Evolutionary conservation across 2,329 filamentous ascomycete genomes (phyloP), one percentile per base, ranked within the genome.

Genomic region (Sporothrix schenckii): DNA sequence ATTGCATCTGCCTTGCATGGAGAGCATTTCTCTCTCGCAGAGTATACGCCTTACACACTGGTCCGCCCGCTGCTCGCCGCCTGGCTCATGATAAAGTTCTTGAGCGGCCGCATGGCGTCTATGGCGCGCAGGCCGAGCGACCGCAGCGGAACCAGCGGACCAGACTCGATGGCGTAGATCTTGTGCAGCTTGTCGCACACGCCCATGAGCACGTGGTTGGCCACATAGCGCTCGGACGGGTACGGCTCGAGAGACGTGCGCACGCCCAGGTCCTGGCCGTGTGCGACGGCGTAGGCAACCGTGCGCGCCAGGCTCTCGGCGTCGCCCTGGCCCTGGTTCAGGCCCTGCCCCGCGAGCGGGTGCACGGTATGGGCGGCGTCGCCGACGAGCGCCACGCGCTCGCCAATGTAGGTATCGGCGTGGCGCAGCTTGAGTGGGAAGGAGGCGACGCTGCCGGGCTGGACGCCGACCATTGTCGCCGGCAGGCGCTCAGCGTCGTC

Each of bases 291-390:
- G 74, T 90, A 90, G 72, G 89, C 88, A 66, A 99, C 91, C 0
- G 89, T 89, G 73, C 85, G 86, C 7, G 89, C 88, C 0, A 99
- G 86, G 68, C 91, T 91, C 76, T 92, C 89, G 0, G 95, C 91
- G 78, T 99, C 95, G 21, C 89, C 93, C 73, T 98, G 90, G 1
- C 95, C 95, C 76, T 96, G 91, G 77, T 99, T 99, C 16, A 99
- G 84, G 0, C 95, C 95, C 80, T 98, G 95, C 0, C 95, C 95
- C 1, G 93, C 95, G 4, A 99, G 89, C 0, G 95, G 95, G 79
- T 99, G 95, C 74, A 97, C 89, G 1, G 94, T 97, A 79, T 99
- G 95, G 9, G 95, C 95, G 1, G 95, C 95, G 74, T 99, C 95
- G 72, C 95, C 95, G 49, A 99, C 88, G 0, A 99, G 87, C 0